Conservation (phyloP, 805 yeast genomes). For the Brettanomyces anomalus region DNA sequence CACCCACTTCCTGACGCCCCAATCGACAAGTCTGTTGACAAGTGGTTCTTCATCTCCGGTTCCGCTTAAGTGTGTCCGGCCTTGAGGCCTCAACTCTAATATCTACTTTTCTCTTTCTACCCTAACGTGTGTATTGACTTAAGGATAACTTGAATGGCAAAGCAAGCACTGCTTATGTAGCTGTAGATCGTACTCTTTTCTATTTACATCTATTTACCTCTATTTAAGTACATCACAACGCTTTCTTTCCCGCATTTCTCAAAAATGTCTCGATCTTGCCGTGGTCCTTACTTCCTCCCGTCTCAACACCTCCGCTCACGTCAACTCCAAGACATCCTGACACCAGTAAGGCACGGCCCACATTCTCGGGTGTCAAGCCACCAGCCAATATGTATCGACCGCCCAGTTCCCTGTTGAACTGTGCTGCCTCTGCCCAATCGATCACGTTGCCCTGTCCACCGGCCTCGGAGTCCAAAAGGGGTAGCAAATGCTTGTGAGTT, state of each 20-base stretch:
- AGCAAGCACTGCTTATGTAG: not conserved
- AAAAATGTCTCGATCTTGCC: constrained; percentile 55
- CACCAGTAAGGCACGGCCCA: constrained; percentile 38
- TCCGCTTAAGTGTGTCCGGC: constrained; percentile 28
- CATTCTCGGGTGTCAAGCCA: constrained; percentile 75
- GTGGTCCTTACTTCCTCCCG: constrained; percentile 62
- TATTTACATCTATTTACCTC: no score
- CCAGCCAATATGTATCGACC: constrained; percentile 71
- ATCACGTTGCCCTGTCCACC: constrained; percentile 90
- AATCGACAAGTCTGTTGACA: constrained; percentile 92
- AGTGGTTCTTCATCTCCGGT: constrained; percentile 97
- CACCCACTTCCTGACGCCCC: constrained; percentile 76
- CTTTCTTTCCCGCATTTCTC: constrained; percentile 32
- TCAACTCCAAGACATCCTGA: constrained; percentile 80
- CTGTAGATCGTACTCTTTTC: no score
- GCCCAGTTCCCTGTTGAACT: constrained; percentile 23
- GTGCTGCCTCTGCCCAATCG: constrained; percentile 53
- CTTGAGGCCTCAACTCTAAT: not conserved
- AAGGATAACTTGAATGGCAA: not conserved
- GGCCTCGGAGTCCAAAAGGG: constrained; percentile 74
- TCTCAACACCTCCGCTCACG: constrained; percentile 93
- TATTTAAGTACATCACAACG: no score
- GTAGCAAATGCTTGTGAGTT: constrained; percentile 36
- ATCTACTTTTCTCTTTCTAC: not conserved
- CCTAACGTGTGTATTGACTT: not conserved